Evolutionary conservation across 2,329 filamentous ascomycete genomes (phyloP).

Genomic region (Cladosporium oxysporum): DNA sequence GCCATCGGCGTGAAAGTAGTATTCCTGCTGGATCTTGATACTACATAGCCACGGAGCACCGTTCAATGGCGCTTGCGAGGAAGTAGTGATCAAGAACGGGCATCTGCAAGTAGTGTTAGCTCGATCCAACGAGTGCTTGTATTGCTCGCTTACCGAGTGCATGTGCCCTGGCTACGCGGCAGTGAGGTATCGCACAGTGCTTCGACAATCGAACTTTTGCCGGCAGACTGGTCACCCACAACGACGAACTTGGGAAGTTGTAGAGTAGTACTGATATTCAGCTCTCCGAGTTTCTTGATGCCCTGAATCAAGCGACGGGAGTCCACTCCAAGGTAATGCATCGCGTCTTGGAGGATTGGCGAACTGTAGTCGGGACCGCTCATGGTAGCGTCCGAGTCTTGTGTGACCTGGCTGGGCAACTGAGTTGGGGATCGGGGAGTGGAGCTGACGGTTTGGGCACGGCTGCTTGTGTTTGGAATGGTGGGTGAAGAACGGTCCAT

Average conservation of each 20-base stretch:
- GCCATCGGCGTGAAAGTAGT: slow-evolving; percentile 36
- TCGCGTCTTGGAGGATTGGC: slow-evolving; percentile 21
- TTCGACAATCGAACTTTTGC: slow-evolving; percentile 70
- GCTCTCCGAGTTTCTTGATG: slow-evolving; percentile 66
- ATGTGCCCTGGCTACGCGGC: slow-evolving; percentile 69
- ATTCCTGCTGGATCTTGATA: slow-evolving; percentile 67
- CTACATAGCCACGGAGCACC: slow-evolving; percentile 63
- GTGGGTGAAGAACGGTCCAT: slow-evolving; percentile 4
- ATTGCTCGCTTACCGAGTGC: slow-evolving; percentile 53
- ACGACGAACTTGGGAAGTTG: slow-evolving; percentile 79
- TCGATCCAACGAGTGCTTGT: neutral
- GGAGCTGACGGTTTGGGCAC: slow-evolving; percentile 4
- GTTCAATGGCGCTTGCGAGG: slow-evolving; percentile 48
- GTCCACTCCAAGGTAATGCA: slow-evolving; percentile 60
- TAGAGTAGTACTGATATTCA: slow-evolving; percentile 68
- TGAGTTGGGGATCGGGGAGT: neutral
- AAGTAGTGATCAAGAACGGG: slow-evolving; percentile 76
- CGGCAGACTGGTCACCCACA: slow-evolving; percentile 81
- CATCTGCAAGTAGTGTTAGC: slow-evolving; percentile 47
- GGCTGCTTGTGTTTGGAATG: slow-evolving; percentile 3
- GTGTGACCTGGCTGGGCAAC: neutral
- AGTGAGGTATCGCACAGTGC: slow-evolving; percentile 64
- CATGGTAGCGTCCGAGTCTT: slow-evolving; percentile 13
- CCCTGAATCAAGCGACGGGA: slow-evolving; percentile 67
- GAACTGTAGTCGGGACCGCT: slow-evolving; percentile 12